These are phyloP conservation scores for Microthlaspi erraticum DNA, from an alignment of 345 rosid species.

Conservation along the genomic window DNA sequence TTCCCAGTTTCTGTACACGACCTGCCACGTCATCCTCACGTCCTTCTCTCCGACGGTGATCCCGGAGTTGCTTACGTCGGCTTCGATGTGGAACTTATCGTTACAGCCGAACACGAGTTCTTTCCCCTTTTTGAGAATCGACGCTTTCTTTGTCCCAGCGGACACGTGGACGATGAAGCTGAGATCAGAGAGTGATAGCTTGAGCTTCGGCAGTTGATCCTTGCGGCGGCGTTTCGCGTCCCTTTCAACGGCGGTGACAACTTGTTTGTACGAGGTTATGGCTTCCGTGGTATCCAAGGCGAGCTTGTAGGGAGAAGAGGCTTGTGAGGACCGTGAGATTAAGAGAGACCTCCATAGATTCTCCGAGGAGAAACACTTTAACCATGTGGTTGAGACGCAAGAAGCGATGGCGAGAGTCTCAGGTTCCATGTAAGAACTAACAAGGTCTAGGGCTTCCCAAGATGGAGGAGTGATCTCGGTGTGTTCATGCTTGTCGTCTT, in stretches of 20 bases:
- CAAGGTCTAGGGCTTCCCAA: slow-evolving; percentile 16
- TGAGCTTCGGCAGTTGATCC: neutral
- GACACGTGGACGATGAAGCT: slow-evolving; percentile 30
- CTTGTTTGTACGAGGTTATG: slow-evolving; percentile 22
- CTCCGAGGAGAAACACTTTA: slow-evolving; percentile 25
- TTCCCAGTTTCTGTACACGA: neutral
- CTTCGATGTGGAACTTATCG: slow-evolving; percentile 31
- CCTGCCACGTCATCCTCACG: slow-evolving; percentile 22
- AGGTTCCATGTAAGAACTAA: slow-evolving; percentile 27
- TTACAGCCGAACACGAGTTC: slow-evolving; percentile 16
- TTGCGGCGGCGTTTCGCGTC: slow-evolving; percentile 36
- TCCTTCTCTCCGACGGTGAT: slow-evolving; percentile 4
- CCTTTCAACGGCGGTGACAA: neutral
- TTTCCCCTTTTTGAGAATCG: slow-evolving; percentile 5
- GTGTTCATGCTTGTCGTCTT: neutral
- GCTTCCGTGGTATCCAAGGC: neutral
- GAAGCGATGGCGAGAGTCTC: slow-evolving; percentile 28
- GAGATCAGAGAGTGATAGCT: slow-evolving; percentile 29
- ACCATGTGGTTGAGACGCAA: slow-evolving; percentile 38
- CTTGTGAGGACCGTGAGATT: slow-evolving; percentile 2
- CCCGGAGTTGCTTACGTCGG: neutral
- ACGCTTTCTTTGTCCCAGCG: neutral
- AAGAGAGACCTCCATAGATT: slow-evolving; percentile 19
- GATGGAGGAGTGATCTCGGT: slow-evolving; percentile 21
- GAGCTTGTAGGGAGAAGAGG: neutral